These are phyloP conservation scores for Rhizoctonia solani DNA, from an alignment of 1,284 basidiomycete species.

Conservation along the genomic window DNA sequence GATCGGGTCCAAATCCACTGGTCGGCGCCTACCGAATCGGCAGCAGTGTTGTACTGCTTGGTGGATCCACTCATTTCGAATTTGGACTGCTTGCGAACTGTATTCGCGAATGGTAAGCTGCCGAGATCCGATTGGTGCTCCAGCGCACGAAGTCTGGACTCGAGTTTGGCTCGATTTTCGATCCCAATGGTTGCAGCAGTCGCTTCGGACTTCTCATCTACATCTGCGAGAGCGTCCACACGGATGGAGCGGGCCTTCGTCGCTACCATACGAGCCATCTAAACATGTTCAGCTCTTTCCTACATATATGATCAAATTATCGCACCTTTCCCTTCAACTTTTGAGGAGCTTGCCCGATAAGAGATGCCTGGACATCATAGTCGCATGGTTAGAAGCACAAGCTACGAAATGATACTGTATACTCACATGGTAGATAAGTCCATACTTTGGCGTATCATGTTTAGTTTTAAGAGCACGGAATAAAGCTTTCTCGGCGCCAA, in stretches of 20 bases:
- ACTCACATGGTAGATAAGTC: conserved; percentile 91
- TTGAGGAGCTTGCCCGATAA: conserved; percentile 96
- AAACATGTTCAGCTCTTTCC: not conserved
- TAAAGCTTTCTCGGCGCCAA: conserved; percentile 97
- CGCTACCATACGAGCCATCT: conserved; percentile 99
- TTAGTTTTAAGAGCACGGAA: conserved; percentile 99
- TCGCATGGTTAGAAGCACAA: conserved; percentile 25
- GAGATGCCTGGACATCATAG: conserved; percentile 65
- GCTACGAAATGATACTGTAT: not conserved
- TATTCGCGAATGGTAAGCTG: conserved; percentile 57
- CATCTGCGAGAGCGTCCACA: conserved; percentile 93
- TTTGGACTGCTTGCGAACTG: conserved; percentile 69
- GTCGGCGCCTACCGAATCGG: conserved; percentile 57
- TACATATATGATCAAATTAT: conserved; percentile 12
- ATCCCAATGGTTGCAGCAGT: conserved; percentile 85
- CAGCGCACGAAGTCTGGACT: conserved; percentile 87
- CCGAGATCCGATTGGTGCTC: conserved; percentile 80
- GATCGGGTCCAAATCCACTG: conserved; percentile 60
- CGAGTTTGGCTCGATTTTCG: conserved; percentile 92
- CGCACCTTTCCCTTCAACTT: conserved; percentile 96
- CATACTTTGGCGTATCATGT: conserved; percentile 98
- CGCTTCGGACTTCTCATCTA: conserved; percentile 85
- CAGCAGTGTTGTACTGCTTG: conserved; percentile 79
- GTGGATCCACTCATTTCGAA: conserved; percentile 79
- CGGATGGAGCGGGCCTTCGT: conserved; percentile 97